Evolutionary conservation across 2,329 filamentous ascomycete species (phyloP).

Genomic region (Sarocladiaceae sp.): DNA sequence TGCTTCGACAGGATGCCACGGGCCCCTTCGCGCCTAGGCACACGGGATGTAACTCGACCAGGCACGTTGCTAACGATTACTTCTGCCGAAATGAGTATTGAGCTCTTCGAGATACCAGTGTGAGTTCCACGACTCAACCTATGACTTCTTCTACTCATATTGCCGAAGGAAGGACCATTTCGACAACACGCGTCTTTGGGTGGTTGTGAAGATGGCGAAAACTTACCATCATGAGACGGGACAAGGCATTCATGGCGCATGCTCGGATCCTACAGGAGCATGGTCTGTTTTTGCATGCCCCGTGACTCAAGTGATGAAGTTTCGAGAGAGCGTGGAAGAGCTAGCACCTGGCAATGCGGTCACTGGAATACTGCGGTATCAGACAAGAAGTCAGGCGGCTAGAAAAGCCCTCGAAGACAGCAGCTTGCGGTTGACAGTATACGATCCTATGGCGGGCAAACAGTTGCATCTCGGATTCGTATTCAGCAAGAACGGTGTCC

Average conservation of each 20-base stretch:
- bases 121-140: not conserved
- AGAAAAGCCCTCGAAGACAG: not conserved
- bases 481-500: constrained; percentile 18
- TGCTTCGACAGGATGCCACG: not conserved
- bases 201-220: constrained; percentile 1
- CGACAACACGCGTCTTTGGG: not conserved
- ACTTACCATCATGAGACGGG: no score
- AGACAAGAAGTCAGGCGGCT: no score
- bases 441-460: not conserved
- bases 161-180: not conserved
- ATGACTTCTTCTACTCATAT: not conserved
- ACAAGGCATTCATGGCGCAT: no score
- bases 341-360: not conserved
- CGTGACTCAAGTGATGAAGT: constrained; percentile 1
- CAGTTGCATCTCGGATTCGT: constrained; percentile 14
- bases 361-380: not conserved
- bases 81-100: not conserved
- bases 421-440: not conserved
- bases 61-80: not conserved
- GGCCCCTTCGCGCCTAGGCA: not conserved
- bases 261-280: not conserved
- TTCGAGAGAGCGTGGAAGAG: not conserved
- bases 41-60: not conserved
- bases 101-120: constrained; percentile 7
- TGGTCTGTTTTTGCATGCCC: constrained; percentile 4